A percentile compares a stretch with the other conserved stretches of the same genome.
Conservation (phyloP, 352 stramenopile species). For the Globisporangium recalcitrans region DNA sequence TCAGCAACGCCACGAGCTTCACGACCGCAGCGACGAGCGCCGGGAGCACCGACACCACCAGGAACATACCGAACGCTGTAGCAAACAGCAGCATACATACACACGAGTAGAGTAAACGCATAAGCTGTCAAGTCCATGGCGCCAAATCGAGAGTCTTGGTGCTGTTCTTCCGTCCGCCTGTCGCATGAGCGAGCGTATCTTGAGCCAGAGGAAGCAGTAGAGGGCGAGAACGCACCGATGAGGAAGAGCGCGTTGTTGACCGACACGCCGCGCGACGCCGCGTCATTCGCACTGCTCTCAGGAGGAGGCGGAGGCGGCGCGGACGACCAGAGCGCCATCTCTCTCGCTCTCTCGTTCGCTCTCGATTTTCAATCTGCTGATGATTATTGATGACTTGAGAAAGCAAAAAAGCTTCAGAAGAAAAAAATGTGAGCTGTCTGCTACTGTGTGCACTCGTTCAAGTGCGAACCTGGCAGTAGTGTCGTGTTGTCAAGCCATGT, state of each 20-base stretch:
- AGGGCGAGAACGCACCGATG: conserved; percentile 47
- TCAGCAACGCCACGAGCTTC: conserved; percentile 32
- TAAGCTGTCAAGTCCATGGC: neutral
- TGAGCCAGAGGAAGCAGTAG: neutral
- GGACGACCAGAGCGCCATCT: conserved; percentile 8
- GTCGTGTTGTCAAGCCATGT: neutral
- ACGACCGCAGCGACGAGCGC: conserved; percentile 43
- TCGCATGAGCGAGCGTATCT: neutral
- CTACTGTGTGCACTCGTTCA: neutral
- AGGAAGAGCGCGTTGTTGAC: conserved; percentile 68
- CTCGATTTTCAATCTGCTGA: neutral
- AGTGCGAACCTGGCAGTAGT: neutral
- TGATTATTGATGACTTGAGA: neutral
- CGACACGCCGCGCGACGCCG: conserved; percentile 22
- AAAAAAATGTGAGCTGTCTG: neutral
- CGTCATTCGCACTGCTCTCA: neutral
- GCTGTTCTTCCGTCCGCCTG: neutral
- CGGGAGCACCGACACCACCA: conserved; percentile 55
- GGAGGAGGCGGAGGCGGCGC: conserved; percentile 12
- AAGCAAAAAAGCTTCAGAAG: neutral
- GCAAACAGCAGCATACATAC: neutral
- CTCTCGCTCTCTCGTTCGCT: too few species aligned
- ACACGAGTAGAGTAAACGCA: neutral
- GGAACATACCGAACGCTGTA: conserved; percentile 65
- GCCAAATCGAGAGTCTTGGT: neutral